Base-by-base conservation (phyloP, 23 red algal genomes). In the Gracilaria gracilis region DNA sequence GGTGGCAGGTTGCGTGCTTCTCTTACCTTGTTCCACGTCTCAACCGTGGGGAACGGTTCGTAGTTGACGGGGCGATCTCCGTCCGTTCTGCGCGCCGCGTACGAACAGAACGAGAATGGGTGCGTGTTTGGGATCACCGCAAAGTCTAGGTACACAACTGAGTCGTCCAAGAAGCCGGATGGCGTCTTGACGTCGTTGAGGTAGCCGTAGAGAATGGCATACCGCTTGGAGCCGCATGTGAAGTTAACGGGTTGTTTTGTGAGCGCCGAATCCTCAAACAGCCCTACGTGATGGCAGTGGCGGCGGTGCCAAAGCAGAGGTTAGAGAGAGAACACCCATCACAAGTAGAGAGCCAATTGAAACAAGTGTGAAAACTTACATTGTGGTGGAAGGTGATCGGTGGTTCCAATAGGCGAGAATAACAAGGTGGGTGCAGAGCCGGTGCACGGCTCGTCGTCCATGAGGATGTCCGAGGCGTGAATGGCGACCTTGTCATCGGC, bases 171-270 rank as follows among this genome's bases (percentile, higher is more conserved):
- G 47, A 73, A 72, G 36, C 83, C 83, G 65, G 64, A 50, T 1
- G 35, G 17, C 61, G 83, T 50, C 34, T 85, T 48, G 64, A 86
- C 83, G 65, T 86, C 83, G 66, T 86, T 86, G 17, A 86, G 67
- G 20, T 86, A 86, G 83, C 61, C 83, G 61, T 71, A 86, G 61
- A 64, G 83, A 24, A 86, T 55, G 37, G 65, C 44, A 39, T 69
- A 71, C 23, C 5, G 16, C 8, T 27, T 54, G 20, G 16, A 14
- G 33, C 61, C 83, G 65, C 83, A 86, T 8, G 83, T 86, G 37
- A 86, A 57, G 65, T 86, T 86, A 65, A 86, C 66, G 21, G 83
- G 65, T 7, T 31, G 34, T 70, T 47, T 37, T 1, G 2, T 28
- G 20, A 31, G 44, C 21, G 50, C 48, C 16, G 83, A 71, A 27